Evolutionary conservation across 306 rosid species (phyloP), one percentile per base, ranked within the genome.

Genomic region (Lablab purpureus): DNA sequence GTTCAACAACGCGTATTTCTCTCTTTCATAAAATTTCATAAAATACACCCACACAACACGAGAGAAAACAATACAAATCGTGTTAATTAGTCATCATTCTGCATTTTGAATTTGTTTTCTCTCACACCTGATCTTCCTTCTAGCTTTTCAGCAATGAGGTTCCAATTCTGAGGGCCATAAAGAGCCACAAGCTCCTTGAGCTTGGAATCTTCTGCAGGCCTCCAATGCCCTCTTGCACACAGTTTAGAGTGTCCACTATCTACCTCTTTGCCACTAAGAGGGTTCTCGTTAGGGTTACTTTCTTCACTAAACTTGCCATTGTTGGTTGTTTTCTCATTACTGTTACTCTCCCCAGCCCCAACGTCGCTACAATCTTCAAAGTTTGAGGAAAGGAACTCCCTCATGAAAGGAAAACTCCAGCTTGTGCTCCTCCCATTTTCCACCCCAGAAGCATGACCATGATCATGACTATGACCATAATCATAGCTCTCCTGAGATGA

Each of bases 151-250:
- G 99, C 99, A 22, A 95, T 92, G 37, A 95, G 93, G 80, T 95
- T 95, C 99, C 99, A 95, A 74, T 95, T 95, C 49, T 95, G 99
- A 74, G 99, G 98, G 58, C 99, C 99, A 78, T 92, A 92, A 67
- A 88, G 91, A 46, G 94, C 86, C 1, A 95, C 98, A 47, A 95
- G 98, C 7, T 95, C 98, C 81, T 88, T 95, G 14, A 95, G 88
- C 91, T 92, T 92, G 13, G 97, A 50, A 81, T 95, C 99, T 79
- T 95, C 99, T 2, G 97, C 98, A 11, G 99, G 99, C 46, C 98
- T 87, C 99, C 99, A 95, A 85, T 95, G 99, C 45, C 99, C 99
- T 88, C 99, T 93, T 17, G 90, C 90, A 87, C 95, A 91, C 1
- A 90, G 93, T 74, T 88, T 92, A 64, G 91, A 85, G 78, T 89